Base-by-base conservation (phyloP, 257 asterid species). In the Mentha longifolia region DNA sequence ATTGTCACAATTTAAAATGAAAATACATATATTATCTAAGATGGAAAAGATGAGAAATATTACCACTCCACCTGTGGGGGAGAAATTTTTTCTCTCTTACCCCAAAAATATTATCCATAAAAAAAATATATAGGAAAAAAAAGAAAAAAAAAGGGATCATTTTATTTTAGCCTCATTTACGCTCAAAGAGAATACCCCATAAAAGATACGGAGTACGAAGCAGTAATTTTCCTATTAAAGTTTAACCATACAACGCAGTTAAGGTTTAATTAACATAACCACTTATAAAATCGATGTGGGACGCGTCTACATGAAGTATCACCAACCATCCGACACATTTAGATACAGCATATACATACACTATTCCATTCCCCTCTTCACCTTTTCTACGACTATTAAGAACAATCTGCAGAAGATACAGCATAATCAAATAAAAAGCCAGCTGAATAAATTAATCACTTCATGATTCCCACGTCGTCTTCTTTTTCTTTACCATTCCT, bases 401-500 rank as follows among this genome's bases (percentile, higher is more conserved):
- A 77, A 68, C 79, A 15, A 54, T 69, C 74, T 69, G 75, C 77
- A 37, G 9, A 55, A 37, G 11, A 56, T 58, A 30, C 13, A 57
- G 47, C 15, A 25, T 8, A 12, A 64, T 35, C 61, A 60, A 60
- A 37, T 37, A 58, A 58, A 74, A 58, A 60, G 17, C 62, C 42
- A 70, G 30, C 42, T 22, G 64, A 59, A 67, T 72, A 68, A 74
- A 71, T 50, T 62, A 71, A 56, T 57, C 61, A 81, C 76, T 88
- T 88, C 83, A 81, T 89, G 92, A 82, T 85, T 76, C 89, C 81
- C 96, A 89, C 96, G 95, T 89, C 95, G 76, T 77, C 67, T 16
- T 57, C 41, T 25, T 63, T 72, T 61, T 72, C 87, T 70, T 80
- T 71, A 51, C 85, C 87, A 75, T 74, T 79, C 61, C 86, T 84